Base-by-base conservation (phyloP, 345 rosid species). In the Physaria fendleri region DNA sequence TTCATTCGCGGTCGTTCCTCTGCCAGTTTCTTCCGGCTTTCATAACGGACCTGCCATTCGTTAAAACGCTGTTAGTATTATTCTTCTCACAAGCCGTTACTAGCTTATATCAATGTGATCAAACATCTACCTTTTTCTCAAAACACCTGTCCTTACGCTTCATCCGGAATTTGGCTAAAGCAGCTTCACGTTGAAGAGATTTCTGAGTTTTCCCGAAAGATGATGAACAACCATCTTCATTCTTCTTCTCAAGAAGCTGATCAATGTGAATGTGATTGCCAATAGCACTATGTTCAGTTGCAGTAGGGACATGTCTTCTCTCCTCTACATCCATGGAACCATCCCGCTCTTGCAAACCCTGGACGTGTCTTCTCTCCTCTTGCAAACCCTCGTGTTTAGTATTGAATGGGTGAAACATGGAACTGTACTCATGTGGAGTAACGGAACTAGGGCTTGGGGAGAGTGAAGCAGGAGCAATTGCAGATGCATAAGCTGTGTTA, bases 111-210 rank as follows among this genome's bases (percentile, higher is more conserved):
- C n/a, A n/a, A 2, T 13, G 40, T 6, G 5, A 16, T 20, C 3
- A 49, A 21, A 32, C 24, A 37, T 39, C 46, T 79, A 89, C 97
- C 97, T 85, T 93, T 78, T 89, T 93, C 59, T 85, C 95, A 47
- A 64, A 93, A 77, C 99, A 89, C 60, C 97, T 81, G 47, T 89
- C 99, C 60, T 93, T 93, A 9, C 96, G 91, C 82, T 93, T 93
- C 82, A 85, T 32, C 28, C 99, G 85, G 69, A 93, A 93, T 75
- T 89, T 89, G 30, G 17, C 82, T 12, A 93, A 73, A 64, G 97
- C 99, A 2, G 90, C 97, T 81, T 89, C 95, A 52, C 99, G n/a
- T n/a, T n/a, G n/a, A n/a, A n/a, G n/a, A n/a, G n/a, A n/a, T n/a
- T n/a, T n/a, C n/a, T n/a, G n/a, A n/a, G n/a, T n/a, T n/a, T n/a